Evolutionary conservation across 345 rosid species (phyloP), one percentile per base, ranked within the genome.

Genomic region (Psidium friedrichsthalianum): DNA sequence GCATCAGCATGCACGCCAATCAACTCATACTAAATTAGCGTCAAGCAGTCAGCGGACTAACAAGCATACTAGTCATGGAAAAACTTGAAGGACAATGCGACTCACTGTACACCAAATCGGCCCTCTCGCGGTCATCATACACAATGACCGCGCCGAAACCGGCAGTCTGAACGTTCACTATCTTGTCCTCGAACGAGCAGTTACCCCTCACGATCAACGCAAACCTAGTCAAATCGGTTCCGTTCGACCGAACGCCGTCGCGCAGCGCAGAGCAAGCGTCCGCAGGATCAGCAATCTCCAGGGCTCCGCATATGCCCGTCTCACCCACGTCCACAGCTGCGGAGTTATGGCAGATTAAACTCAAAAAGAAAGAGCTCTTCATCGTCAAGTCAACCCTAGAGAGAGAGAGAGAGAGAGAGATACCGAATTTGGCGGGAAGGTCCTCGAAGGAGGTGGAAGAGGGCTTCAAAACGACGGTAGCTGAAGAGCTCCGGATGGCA

Each of bases 351-450:
- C 56, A 25, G 16, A 56, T 8, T 53, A 57, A 18, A 74, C 42
- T 36, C 42, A 24, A 55, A 74, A 64, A 7, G 32, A 15, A 12
- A 47, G n/a, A 52, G 32, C 53, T 47, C 84, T 15, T 12, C 80
- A 86, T 25, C 85, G 86, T 87, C 83, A 83, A 11, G 74, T 74
- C 55, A 55, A 82, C 56, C 89, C 83, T 87, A 88, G 84, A 83
- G 36, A 11, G 44, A 82, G 51, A 32, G 18, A 53, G 56, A 51
- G 85, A 55, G 57, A 76, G 32, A 44, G 52, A 47, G 74, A 89
- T 90, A 94, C 97, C 96, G 88, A 84, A 94, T 91, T 93, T 93
- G 84, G 97, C 97, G 55, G 98, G 96, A 87, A 94, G 93, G 91
- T 91, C 94, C 27, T 92, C 83, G 86, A 92, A 95, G 83, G 92